Evolutionary conservation across 441 rosid species (phyloP).

Genomic region (Mallotus repandus): DNA sequence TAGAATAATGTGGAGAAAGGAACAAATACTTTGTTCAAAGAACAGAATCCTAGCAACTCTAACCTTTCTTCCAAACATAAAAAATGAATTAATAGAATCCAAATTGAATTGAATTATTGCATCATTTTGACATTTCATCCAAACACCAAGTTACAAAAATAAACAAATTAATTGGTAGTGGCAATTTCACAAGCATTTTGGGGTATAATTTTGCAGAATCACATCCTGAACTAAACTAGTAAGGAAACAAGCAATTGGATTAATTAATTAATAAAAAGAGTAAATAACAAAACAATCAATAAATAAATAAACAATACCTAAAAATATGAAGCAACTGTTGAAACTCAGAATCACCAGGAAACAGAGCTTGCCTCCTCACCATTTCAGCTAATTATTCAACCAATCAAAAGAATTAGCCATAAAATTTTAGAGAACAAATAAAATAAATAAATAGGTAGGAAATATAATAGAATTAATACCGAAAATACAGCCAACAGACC

Average conservation of each 20-base stretch:
- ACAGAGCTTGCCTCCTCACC: constrained; percentile 83
- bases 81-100: too few relatives aligned
- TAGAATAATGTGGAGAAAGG: background rate
- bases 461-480: constrained; percentile 28
- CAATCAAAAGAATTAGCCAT: background rate
- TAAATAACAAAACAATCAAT: background rate
- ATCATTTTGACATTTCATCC: too few relatives aligned
- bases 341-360: constrained; percentile 94
- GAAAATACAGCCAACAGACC: constrained; percentile 98
- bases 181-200: too few relatives aligned
- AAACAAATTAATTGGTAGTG: too few relatives aligned
- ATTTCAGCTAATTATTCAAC: constrained; percentile 57
- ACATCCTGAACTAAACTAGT: too few relatives aligned
- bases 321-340: constrained; percentile 95
- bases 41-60: too few relatives aligned
- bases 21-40: background rate
- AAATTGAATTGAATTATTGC: too few relatives aligned
- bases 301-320: constrained; percentile 47
- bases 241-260: background rate
- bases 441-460: background rate
- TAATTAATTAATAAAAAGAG: background rate
- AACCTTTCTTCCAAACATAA: too few relatives aligned
- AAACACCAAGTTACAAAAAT: too few relatives aligned
- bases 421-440: background rate
- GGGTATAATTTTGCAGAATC: too few relatives aligned